Conservation (phyloP, 2,329 filamentous ascomycete species). For the Amphichorda felina region DNA sequence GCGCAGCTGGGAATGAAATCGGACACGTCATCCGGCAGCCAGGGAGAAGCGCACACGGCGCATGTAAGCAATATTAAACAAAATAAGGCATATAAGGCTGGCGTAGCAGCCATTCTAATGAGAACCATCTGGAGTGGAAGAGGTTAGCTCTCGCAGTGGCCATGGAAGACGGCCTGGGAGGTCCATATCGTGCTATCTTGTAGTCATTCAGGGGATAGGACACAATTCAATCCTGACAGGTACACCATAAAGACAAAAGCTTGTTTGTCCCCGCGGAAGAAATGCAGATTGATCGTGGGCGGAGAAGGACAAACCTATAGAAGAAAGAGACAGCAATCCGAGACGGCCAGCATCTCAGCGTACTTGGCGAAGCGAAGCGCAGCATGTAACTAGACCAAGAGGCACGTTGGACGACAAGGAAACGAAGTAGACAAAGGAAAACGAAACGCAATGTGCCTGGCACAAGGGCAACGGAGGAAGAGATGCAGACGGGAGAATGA, state of each 20-base stretch:
- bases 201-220: too few relatives aligned
- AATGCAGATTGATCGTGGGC: neutral
- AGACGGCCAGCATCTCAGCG: slow-evolving; percentile 24
- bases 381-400: neutral
- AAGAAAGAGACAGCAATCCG: slow-evolving; percentile 7
- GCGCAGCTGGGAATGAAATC: slow-evolving; percentile 46
- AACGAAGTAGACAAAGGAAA: neutral
- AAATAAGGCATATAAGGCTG: slow-evolving; percentile 13
- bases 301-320: slow-evolving; percentile 7
- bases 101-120: slow-evolving; percentile 29
- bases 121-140: slow-evolving; percentile 24
- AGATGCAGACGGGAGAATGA: neutral
- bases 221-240: neutral
- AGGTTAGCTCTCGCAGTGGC: neutral
- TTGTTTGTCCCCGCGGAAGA: too few relatives aligned
- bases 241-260: neutral
- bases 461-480: neutral
- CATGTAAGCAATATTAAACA: slow-evolving; percentile 17
- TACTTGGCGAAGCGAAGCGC: neutral
- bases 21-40: slow-evolving; percentile 18
- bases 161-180: neutral
- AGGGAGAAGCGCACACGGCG: slow-evolving; percentile 13
- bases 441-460: neutral
- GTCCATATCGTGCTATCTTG: too few relatives aligned
- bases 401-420: neutral